Percentiles rank a stretch among this genome's conserved stretches.
phyloP scores from a whole-genome alignment of 495 filamentous ascomycete genomes.

The Letharia columbiana region DNA sequence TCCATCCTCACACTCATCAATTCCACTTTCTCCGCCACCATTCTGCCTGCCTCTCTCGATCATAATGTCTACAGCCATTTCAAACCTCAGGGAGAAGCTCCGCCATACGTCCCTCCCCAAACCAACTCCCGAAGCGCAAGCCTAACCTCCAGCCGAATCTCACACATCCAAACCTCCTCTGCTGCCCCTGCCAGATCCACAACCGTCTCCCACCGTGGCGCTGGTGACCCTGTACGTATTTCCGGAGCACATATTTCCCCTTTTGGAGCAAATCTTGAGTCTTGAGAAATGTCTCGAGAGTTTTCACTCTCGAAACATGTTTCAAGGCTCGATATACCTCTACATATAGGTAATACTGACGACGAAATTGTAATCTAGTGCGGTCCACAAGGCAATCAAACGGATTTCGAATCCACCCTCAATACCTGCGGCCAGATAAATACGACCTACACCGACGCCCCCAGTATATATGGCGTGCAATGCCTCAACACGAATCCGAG shows the following conservation, averaged over 20 bases:
- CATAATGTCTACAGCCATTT: neutral
- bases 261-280: no score
- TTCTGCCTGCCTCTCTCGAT: neutral
- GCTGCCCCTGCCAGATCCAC: neutral
- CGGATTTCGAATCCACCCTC: neutral
- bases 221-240: neutral
- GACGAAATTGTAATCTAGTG: neutral
- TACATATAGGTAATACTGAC: no score
- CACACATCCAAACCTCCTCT: neutral
- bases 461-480: conserved; percentile 4
- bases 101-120: neutral
- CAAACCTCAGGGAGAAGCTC: no score
- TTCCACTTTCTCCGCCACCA: neutral
- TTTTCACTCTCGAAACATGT: no score
- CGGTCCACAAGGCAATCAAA: neutral
- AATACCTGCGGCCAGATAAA: neutral
- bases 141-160: neutral
- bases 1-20: neutral
- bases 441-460: neutral
- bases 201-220: neutral
- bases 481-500: neutral
- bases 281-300: no score
- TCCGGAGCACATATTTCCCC: no score
- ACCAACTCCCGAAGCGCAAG: neutral
- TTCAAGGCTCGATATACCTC: no score